Percentiles rank a stretch among this genome's conserved stretches.
phyloP scores from a whole-genome alignment of 768 basidiomycete species.

The Strobilomyces confusus region DNA sequence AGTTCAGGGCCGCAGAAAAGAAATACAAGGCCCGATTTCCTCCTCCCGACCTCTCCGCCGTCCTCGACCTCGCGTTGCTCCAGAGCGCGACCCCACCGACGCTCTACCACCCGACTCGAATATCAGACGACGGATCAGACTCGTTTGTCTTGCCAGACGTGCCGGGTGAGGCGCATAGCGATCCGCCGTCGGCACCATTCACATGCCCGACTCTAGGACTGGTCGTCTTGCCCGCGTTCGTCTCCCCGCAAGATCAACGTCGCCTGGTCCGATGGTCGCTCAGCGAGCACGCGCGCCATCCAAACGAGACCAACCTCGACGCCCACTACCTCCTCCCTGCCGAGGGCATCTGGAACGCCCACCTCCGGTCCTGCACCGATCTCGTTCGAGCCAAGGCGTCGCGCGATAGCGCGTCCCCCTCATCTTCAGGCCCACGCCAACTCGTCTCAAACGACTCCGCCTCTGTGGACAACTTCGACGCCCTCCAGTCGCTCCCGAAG shows the following conservation, averaged over 20 bases:
- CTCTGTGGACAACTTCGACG: constrained; percentile 48
- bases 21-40: constrained; percentile 76
- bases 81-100: constrained; percentile 10
- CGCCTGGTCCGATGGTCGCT: constrained; percentile 71
- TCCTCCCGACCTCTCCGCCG: constrained; percentile 64
- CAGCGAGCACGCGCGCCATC: constrained; percentile 64
- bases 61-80: constrained; percentile 61
- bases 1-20: constrained; percentile 78
- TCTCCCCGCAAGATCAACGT: constrained; percentile 61
- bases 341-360: constrained; percentile 74
- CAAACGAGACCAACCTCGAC: constrained; percentile 89
- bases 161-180: constrained; percentile 34
- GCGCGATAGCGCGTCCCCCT: constrained; percentile 11
- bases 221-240: constrained; percentile 74
- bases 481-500: constrained; percentile 54
- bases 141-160: constrained; percentile 28
- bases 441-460: constrained; percentile 74
- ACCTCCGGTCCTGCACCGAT: constrained; percentile 36
- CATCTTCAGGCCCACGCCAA: constrained; percentile 51
- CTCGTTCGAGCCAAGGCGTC: constrained; percentile 35
- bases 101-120: constrained; percentile 1
- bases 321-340: constrained; percentile 77
- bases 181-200: not conserved
- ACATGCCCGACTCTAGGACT: constrained; percentile 56
- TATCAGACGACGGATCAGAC: not conserved